Evolutionary conservation across 352 stramenopile genomes (phyloP).

Genomic region (Phytophthora macrochlamydospora): DNA sequence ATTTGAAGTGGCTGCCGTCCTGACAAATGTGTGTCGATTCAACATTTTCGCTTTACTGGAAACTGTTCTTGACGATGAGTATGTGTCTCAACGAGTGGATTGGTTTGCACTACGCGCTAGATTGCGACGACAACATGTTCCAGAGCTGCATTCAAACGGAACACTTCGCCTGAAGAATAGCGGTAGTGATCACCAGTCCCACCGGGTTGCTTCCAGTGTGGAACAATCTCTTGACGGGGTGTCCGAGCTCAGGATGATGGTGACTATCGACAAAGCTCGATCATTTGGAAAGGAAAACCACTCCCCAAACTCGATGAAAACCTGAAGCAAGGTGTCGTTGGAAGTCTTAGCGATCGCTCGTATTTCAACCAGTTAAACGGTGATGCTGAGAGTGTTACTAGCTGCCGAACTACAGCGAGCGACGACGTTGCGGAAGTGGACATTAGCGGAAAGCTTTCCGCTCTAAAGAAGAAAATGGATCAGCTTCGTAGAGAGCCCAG

Average conservation of each 20-base stretch:
- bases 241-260: conserved; percentile 48
- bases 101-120: conserved; percentile 46
- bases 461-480: conserved; percentile 66
- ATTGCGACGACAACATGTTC: conserved; percentile 41
- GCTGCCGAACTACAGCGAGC: conserved; percentile 7
- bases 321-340: conserved; percentile 12
- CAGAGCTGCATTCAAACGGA: conserved; percentile 43
- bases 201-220: conserved; percentile 15
- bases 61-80: conserved; percentile 56
- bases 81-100: conserved; percentile 54
- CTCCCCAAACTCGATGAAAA: neutral
- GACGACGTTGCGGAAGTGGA: conserved; percentile 26
- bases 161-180: conserved; percentile 22
- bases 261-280: conserved; percentile 7
- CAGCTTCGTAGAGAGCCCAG: conserved; percentile 54
- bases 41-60: conserved; percentile 59
- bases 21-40: conserved; percentile 30
- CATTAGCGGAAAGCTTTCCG: conserved; percentile 54
- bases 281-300: neutral
- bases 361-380: conserved; percentile 32
- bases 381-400: neutral
- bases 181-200: neutral
- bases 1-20: conserved; percentile 46
- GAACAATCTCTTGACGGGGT: conserved; percentile 45
- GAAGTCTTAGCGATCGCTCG: conserved; percentile 50